Evolutionary conservation across 163 green algal genomes (phyloP).

Genomic region (Coccomyxa subellipsoidea): DNA sequence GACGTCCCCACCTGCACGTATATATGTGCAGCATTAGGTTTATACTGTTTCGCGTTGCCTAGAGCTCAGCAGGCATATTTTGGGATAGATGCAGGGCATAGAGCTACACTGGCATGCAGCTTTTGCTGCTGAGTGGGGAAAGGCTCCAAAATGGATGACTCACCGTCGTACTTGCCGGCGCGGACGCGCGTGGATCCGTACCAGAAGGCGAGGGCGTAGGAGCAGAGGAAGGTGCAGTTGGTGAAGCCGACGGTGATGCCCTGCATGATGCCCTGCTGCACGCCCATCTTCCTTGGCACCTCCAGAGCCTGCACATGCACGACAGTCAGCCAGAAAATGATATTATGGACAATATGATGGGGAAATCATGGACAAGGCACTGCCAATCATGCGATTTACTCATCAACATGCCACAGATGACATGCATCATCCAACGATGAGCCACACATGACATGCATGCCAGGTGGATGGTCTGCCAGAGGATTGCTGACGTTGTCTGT

Average conservation of each 20-base stretch:
- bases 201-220: conserved; percentile 31
- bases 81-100: too few species aligned
- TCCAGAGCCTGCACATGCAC: conserved; percentile 13
- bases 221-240: conserved; percentile 13
- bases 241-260: conserved; percentile 35
- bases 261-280: conserved; percentile 33
- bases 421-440: too few species aligned
- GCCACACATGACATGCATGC: too few species aligned
- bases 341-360: too few species aligned
- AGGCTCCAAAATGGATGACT: background rate
- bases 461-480: too few species aligned
- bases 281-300: conserved; percentile 36
- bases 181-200: conserved; percentile 46
- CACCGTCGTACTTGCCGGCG: conserved; percentile 15
- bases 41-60: too few species aligned
- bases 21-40: background rate
- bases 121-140: background rate
- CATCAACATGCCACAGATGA: too few species aligned
- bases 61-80: too few species aligned
- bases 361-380: too few species aligned
- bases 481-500: too few species aligned
- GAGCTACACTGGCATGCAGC: background rate
- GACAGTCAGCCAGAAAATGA: background rate
- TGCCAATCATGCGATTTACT: too few species aligned
- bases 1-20: conserved; percentile 18